Base-by-base conservation (phyloP, 495 filamentous ascomycete genomes). In the Bacidia rubella region DNA sequence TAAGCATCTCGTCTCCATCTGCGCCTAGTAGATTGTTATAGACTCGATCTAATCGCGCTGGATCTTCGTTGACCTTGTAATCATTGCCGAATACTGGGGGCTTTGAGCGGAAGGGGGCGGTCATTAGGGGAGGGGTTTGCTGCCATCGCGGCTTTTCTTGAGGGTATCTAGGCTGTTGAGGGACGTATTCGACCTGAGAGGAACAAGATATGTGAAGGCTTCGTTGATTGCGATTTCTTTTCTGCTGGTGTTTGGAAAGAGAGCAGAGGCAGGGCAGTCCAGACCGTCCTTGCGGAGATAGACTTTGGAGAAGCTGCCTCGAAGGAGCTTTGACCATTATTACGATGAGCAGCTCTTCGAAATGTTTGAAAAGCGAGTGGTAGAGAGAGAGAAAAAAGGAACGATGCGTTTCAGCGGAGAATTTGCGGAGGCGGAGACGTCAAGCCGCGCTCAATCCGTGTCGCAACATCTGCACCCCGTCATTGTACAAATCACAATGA, bases 91-190 rank as follows among this genome's bases (percentile, higher is more conserved):
- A n/a, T 15, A 51, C 49, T 20, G 60, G 63, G 69, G 66, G 66
- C 67, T 65, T 76, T 53, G 66, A 62, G 60, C 77, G 70, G 72
- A 86, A 70, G n/a, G 87, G 86, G 1, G 82, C 85, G 62, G 79
- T 81, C 77, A 90, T 86, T 46, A 70, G 69, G 52, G 78, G 72
- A 21, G 90, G 90, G 12, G 89, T 95, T 63, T 82, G 78, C 17
- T 82, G 72, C 88, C 88, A 96, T 70, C 87, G 78, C 38, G 87
- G 89, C 42, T 70, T 65, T 53, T 75, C 64, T 32, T 50, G 47
- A 2, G 47, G 47, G 26, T 50, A 25, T 17, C 25, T 20, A 12
- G 47, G 47, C 32, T 50, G 47, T 38, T 50, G 47, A 2, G 47
- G 27, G 29, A 25, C 26, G 26, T 50, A 50, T 44, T 44, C 15